Base-by-base conservation (phyloP, 1,284 basidiomycete genomes). In the Trametes hirsuta region DNA sequence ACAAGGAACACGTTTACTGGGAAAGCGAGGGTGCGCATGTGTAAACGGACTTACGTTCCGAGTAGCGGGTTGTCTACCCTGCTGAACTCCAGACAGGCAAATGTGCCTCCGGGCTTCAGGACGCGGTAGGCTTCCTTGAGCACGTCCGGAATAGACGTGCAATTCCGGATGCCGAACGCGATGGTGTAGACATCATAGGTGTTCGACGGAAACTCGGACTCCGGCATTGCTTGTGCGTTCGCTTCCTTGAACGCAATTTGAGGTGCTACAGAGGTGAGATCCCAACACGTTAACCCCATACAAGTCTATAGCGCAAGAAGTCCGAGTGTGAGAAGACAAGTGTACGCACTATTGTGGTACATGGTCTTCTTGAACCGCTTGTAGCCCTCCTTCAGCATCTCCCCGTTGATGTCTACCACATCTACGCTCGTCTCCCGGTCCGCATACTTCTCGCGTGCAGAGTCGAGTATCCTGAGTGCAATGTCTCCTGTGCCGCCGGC, bases 401-500 rank as follows among this genome's bases (percentile, higher is more conserved):
- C 88, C 1, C 85, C 85, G 71, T 98, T 99, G 74, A 99, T 95
- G 74, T 99, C 97, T 49, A 96, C 91, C 53, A 99, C 85, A 53
- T 94, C 91, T 0, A 99, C 95, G 53, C 84, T 86, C 14, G 94
- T 93, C 72, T 96, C 93, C 65, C 95, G 80, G 73, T 94, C 93
- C 3, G 89, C 90, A 73, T 96, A 92, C 62, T 89, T 89, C 69
- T 95, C 93, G 60, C 94, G 81, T 10, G 95, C 96, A 69, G 93
- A 84, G 79, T 99, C 96, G 50, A 99, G 81, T 65, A 99, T 92
- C 39, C 97, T 83, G 58, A 98, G 82, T 3, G 97, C 97, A 74
- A 99, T 97, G 79, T 99, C 97, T 15, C 97, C 97, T 6, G 95
- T 99, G 44, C 97, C 97, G 41, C 97, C 97, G 0, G 97, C 97